These are phyloP conservation scores for Vitis labrusca DNA, from an alignment of 164 flowering plant species.

Conservation along the genomic window DNA sequence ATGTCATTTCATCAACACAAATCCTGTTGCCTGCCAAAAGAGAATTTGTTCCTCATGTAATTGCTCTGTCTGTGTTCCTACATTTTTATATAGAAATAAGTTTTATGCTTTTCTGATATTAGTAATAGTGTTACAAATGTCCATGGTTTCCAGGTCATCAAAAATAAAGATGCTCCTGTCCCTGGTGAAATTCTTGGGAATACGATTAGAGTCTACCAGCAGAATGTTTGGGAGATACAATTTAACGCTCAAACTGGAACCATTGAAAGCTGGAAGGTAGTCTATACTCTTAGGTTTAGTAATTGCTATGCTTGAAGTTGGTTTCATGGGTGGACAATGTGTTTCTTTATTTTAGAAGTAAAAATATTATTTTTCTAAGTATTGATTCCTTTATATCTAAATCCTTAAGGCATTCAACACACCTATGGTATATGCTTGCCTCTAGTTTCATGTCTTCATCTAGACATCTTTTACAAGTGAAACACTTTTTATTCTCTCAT, in stretches of 20 bases:
- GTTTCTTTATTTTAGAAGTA: too few species aligned
- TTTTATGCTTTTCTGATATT: neutral
- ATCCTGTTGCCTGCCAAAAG: conserved; percentile 58
- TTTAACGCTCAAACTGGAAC: conserved; percentile 62
- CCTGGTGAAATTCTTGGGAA: conserved; percentile 46
- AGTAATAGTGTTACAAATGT: neutral
- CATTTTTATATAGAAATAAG: neutral
- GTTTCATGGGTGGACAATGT: too few species aligned
- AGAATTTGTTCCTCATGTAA: conserved; percentile 50
- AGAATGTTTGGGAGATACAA: conserved; percentile 60
- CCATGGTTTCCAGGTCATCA: conserved; percentile 48
- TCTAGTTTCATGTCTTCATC: neutral
- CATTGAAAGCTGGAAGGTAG: conserved; percentile 92
- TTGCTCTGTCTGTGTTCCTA: conserved; percentile 10
- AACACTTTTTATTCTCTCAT: neutral
- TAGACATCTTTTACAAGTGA: neutral
- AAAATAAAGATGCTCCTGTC: conserved; percentile 36
- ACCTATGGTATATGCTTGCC: neutral
- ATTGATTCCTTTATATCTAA: too few species aligned
- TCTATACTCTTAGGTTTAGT: conserved; percentile 2
- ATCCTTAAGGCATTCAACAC: too few species aligned
- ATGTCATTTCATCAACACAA: conserved; percentile 72
- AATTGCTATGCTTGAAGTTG: too few species aligned
- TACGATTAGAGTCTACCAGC: conserved; percentile 44
- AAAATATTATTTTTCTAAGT: too few species aligned